Evolutionary conservation across 2,329 filamentous ascomycete species (phyloP), one percentile per base, ranked within the genome.

Genomic region (Aspergillus clavatus): DNA sequence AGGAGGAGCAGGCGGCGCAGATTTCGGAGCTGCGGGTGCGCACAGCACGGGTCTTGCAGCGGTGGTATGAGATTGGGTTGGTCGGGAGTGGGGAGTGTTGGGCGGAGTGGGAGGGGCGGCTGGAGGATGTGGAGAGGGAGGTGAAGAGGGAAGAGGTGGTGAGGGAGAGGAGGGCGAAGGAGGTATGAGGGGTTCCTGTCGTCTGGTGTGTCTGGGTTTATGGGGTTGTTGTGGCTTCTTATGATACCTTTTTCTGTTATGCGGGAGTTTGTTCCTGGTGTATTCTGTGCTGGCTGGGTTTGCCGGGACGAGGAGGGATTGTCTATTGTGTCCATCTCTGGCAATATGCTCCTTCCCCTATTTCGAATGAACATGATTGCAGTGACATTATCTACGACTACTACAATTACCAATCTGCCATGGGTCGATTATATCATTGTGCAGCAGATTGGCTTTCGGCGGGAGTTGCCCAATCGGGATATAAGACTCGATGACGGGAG

Each of bases 41-140:
- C 10, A 72, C 70, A 42, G 72, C 71, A 21, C 64, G 65, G 51
- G 70, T 79, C 19, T 68, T 89, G 47, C 77, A 83, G 53, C 68
- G 73, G 27, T 94, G 88, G 84, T 89, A 91, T 66, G 83, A 89
- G 62, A 72, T 80, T 19, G 80, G 82, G 3, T 74, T 93, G 35
- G 71, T 95, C 38, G 77, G 78, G 8, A 81, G 80, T 54, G 84
- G 84, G 0, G 79, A 82, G 54, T 78, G 79, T 46, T 83, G 89
- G 71, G 84, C 84, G 18, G 81, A 84, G 41, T 81, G 84, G 60
- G 86, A 94, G 67, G 76, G 79, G 26, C 74, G 85, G 40, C 66
- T 90, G 10, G 78, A 80, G 64, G 72, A 75, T 48, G 77, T 81
- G 6, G 87, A 93, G 68, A 76, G 80, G 43, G 72, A 73, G 7